phyloP scores from a whole-genome alignment of 768 basidiomycete genomes.

The Boletus rubroflammeus region DNA sequence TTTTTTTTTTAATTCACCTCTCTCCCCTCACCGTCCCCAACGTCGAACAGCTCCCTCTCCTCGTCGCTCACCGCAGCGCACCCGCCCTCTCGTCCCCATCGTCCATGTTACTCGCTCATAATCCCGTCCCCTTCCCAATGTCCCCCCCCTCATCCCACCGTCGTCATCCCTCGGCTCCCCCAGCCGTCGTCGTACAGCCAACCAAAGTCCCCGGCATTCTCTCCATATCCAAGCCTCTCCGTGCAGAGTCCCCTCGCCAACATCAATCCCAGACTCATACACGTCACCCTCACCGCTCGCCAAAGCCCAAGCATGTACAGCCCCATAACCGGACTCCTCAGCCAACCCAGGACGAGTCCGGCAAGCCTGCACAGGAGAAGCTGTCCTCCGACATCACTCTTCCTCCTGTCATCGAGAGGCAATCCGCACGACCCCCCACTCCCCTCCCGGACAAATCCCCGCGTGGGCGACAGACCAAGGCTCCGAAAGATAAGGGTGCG shows the following conservation, averaged over 20 bases:
- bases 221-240: constrained; percentile 57
- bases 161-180: constrained; percentile 67
- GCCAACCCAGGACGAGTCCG: constrained; percentile 27
- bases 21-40: neutral
- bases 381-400: constrained; percentile 30
- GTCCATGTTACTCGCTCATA: constrained; percentile 42
- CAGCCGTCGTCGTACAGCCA: constrained; percentile 64
- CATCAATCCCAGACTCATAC: constrained; percentile 36
- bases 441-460: constrained; percentile 27
- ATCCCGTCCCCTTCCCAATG: constrained; percentile 33
- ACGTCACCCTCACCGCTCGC: constrained; percentile 33
- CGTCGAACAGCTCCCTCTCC: neutral
- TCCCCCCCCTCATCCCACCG: constrained; percentile 43
- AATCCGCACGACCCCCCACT: constrained; percentile 13
- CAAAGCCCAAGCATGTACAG: constrained; percentile 34
- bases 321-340: constrained; percentile 19
- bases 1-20: constrained; percentile 13
- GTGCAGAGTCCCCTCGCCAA: constrained; percentile 32
- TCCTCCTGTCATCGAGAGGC: constrained; percentile 31
- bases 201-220: constrained; percentile 73
- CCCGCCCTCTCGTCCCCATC: neutral
- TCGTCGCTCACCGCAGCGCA: constrained; percentile 13
- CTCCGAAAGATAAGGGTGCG: constrained; percentile 41
- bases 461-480: constrained; percentile 37
- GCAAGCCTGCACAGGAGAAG: constrained; percentile 31